Evolutionary conservation across 805 yeast species (phyloP).

Genomic region (Saturnispora sanitii): DNA sequence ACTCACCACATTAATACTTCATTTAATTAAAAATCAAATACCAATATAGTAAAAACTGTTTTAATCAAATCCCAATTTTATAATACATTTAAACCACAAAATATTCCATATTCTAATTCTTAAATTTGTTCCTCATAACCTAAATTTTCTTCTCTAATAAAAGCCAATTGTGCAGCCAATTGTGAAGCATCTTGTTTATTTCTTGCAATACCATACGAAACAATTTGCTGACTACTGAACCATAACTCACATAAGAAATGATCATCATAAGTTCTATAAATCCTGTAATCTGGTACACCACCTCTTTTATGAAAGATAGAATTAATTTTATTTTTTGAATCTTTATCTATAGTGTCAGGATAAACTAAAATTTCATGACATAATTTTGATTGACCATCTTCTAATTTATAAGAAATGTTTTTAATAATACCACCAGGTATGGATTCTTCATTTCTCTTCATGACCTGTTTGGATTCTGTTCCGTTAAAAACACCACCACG

Average conservation of each 20-base stretch:
- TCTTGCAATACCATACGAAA: slow-evolving; percentile 13
- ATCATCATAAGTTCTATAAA: slow-evolving; percentile 5
- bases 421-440: slow-evolving; percentile 11
- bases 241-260: slow-evolving; percentile 12
- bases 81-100: not conserved
- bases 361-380: slow-evolving; percentile 13
- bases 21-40: not conserved
- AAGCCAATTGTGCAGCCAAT: slow-evolving; percentile 15
- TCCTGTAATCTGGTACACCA: slow-evolving; percentile 8
- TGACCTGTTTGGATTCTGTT: slow-evolving; percentile 7
- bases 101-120: no score
- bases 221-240: slow-evolving; percentile 11
- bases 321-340: slow-evolving; percentile 14
- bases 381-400: not conserved
- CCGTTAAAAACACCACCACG: slow-evolving; percentile 13
- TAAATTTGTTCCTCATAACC: slow-evolving; percentile 5
- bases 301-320: slow-evolving; percentile 10
- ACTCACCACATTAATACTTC: not conserved
- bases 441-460: slow-evolving; percentile 1
- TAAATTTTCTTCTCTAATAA: slow-evolving; percentile 12
- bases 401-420: slow-evolving; percentile 5
- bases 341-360: slow-evolving; percentile 9
- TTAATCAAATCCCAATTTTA: not conserved
- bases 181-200: slow-evolving; percentile 13
- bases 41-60: not conserved